Base-by-base conservation (phyloP, 345 rosid species). In the Triadica sebifera region DNA sequence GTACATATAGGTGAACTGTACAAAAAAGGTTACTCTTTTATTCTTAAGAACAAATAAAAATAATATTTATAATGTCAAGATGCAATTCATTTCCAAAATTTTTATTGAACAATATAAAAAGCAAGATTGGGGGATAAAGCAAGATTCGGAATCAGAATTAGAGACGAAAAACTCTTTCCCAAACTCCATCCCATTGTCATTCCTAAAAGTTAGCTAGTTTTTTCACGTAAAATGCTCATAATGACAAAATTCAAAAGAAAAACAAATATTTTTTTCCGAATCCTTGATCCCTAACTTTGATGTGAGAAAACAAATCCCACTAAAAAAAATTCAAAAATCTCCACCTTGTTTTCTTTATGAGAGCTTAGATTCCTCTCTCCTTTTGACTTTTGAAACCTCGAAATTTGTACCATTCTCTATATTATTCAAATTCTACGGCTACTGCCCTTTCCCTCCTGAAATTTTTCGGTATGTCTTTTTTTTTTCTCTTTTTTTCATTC, bases 321-420 rank as follows among this genome's bases (percentile, higher is more conserved):
- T 16, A 12, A 62, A 29, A 49, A 63, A 6, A 70, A 22, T 39
- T 12, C 10, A 4, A 7, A 56, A 22, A 39, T 53, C 57, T 13
- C 51, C 52, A 49, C 15, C 43, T 43, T 6, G 47, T 5, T 43
- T 7, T 53, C 20, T 53, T n/a, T 16, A 1, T 19, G 12, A 3
- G 52, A 56, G 41, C 34, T 58, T 72, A 69, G 38, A 49, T 49
- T 56, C 22, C 67, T 43, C 37, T 58, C 24, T 34, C 47, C 70
- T 12, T 77, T 81, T 81, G 86, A 84, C 86, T 81, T 81, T 75
- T 43, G 67, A 24, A 51, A 17, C 79, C 81, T 86, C 79, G 84
- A 45, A 73, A 81, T 49, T 46, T 45, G 82, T 13, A 60, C 76
- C 51, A 24, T 72, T 53, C n/a, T 34, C 67, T 61, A 5, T 77